phyloP scores from a whole-genome alignment of 2,329 filamentous ascomycete species.

The Orbilia ellipsospora region DNA sequence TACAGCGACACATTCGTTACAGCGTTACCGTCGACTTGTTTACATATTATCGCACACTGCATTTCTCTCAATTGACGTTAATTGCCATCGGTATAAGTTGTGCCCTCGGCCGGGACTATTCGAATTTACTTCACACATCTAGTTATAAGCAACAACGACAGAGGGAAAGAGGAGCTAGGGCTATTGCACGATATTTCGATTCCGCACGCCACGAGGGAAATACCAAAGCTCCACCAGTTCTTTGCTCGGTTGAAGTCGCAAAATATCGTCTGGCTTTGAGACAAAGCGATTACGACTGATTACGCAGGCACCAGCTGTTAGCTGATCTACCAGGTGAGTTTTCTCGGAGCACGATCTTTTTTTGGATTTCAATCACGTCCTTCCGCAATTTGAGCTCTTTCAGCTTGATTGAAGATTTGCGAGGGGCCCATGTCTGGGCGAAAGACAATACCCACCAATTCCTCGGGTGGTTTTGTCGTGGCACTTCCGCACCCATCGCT shows the following conservation, averaged over 20 bases:
- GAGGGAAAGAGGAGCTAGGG: not conserved
- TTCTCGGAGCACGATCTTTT: not conserved
- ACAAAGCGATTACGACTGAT: too few species aligned
- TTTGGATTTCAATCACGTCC: not conserved
- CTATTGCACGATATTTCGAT: not conserved
- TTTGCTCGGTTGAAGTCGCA: too few species aligned
- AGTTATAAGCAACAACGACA: not conserved
- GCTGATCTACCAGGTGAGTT: too few species aligned
- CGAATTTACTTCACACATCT: too few species aligned
- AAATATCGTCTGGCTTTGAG: too few species aligned
- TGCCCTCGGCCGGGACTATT: too few species aligned
- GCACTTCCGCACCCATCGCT: not conserved
- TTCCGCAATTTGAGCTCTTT: conserved; percentile 12
- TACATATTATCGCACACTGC: not conserved
- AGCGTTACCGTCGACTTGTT: conserved; percentile 8
- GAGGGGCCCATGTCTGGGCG: not conserved
- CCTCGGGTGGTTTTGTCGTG: conserved; percentile 11
- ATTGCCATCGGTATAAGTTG: not conserved
- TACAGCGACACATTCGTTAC: not conserved
- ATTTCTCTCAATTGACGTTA: not conserved
- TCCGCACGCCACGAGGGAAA: too few species aligned
- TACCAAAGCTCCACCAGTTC: too few species aligned
- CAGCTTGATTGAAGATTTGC: not conserved
- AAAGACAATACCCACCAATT: not conserved
- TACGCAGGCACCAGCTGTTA: not conserved